These are phyloP conservation scores for Groenewaldozyma tartarivorans DNA, from an alignment of 805 yeast species.

Conservation along the genomic window DNA sequence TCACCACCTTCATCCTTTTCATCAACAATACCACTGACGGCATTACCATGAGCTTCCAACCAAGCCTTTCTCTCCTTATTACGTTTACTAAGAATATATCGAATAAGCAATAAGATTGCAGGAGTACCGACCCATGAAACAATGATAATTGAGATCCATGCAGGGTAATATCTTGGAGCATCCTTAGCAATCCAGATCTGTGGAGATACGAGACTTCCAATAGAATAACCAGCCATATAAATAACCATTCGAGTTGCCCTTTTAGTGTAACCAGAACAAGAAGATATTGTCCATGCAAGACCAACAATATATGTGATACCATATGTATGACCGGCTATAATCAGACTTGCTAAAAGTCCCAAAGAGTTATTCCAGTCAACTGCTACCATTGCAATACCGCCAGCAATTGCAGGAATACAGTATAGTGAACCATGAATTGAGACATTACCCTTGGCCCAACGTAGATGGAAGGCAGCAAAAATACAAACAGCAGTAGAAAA, in stretches of 20 bases:
- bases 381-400: slow-evolving; percentile 33
- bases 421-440: slow-evolving; percentile 17
- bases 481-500: slow-evolving; percentile 29
- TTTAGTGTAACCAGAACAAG: slow-evolving; percentile 46
- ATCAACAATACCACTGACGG: not conserved
- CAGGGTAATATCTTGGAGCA: slow-evolving; percentile 35
- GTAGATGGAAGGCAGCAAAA: slow-evolving; percentile 21
- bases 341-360: slow-evolving; percentile 32
- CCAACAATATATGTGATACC: slow-evolving; percentile 20
- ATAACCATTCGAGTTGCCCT: slow-evolving; percentile 37
- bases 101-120: slow-evolving; percentile 32
- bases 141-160: slow-evolving; percentile 39
- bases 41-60: not conserved
- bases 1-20: slow-evolving; percentile 4
- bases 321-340: slow-evolving; percentile 31
- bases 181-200: slow-evolving; percentile 37
- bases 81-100: slow-evolving; percentile 36
- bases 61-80: slow-evolving; percentile 4
- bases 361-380: slow-evolving; percentile 32
- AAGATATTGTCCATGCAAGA: slow-evolving; percentile 33
- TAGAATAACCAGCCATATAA: slow-evolving; percentile 38
- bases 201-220: slow-evolving; percentile 44
- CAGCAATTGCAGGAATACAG: slow-evolving; percentile 31
- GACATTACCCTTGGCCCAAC: not conserved
- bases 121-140: slow-evolving; percentile 37